phyloP scores from a whole-genome alignment of 2,329 filamentous ascomycete species.

The Aspergillus fischeri region DNA sequence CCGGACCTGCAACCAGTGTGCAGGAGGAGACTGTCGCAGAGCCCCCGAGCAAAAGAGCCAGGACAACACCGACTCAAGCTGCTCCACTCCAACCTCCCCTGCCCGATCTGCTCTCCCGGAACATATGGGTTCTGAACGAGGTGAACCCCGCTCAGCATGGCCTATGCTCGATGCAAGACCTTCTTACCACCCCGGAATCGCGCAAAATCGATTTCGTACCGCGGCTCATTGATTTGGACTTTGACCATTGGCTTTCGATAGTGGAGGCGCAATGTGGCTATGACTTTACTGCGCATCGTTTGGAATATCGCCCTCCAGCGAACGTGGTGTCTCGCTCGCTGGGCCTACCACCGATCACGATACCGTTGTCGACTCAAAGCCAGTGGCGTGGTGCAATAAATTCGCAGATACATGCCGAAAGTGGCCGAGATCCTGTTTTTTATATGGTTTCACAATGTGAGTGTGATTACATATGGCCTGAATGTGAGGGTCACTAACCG shows the following conservation, averaged over 20 bases:
- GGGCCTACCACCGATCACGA: background rate
- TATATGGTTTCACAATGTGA: constrained; percentile 1
- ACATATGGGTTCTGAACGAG: constrained; percentile 5
- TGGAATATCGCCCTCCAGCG: constrained; percentile 4
- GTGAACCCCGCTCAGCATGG: background rate
- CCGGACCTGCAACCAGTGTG: background rate
- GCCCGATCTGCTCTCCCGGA: background rate
- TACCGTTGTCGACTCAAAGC: constrained; percentile 1
- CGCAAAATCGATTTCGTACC: background rate
- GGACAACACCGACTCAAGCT: background rate
- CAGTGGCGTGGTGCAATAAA: constrained; percentile 5
- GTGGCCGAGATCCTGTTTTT: constrained; percentile 1
- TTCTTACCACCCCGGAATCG: background rate
- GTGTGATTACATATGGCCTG: background rate
- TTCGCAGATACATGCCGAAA: background rate
- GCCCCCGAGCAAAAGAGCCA: background rate
- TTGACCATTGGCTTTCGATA: constrained; percentile 1
- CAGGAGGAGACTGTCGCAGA: background rate
- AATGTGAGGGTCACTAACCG: background rate
- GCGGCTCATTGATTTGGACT: background rate
- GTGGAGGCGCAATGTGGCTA: constrained; percentile 3
- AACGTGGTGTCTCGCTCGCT: background rate
- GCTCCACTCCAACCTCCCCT: background rate
- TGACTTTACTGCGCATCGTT: constrained; percentile 1
- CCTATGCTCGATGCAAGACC: constrained; percentile 1